Evolutionary conservation across 164 flowering plant genomes (phyloP).

Genomic region (Dillenia suffruticosa): DNA sequence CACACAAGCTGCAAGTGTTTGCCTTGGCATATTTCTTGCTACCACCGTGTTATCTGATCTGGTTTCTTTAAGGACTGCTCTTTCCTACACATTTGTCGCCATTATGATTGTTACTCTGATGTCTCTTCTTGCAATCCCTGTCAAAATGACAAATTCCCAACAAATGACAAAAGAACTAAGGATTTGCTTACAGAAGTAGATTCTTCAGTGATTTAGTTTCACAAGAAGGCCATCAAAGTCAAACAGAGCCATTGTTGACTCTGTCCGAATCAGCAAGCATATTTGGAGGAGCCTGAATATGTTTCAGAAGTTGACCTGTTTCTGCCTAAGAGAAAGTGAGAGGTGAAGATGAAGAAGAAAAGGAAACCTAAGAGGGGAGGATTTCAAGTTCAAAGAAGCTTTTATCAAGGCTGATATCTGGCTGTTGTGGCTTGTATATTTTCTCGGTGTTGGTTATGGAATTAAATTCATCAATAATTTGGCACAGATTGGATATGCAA

Average conservation of each 20-base stretch:
- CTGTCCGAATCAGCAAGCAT: conserved; percentile 42
- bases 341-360: conserved; percentile 58
- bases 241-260: conserved; percentile 45
- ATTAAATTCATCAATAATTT: conserved; percentile 87
- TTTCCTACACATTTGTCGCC: conserved; percentile 43
- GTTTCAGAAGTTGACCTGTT: conserved; percentile 59
- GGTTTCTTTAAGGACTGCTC: conserved; percentile 29
- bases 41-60: conserved; percentile 45
- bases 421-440: conserved; percentile 85
- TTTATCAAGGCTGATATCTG: conserved; percentile 91
- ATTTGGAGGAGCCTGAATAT: conserved; percentile 51
- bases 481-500: conserved; percentile 84
- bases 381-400: conserved; percentile 70
- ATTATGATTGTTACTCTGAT: conserved; percentile 65
- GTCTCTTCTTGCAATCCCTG: conserved; percentile 81
- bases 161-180: conserved; percentile 16
- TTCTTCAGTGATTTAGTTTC: conserved; percentile 24
- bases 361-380: conserved; percentile 80
- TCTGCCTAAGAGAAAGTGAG: conserved; percentile 89
- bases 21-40: conserved; percentile 65
- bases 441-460: conserved; percentile 83
- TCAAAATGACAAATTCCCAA: conserved; percentile 75
- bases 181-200: conserved; percentile 1
- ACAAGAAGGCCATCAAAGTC: conserved; percentile 22
- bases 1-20: conserved; percentile 58